phyloP scores from a whole-genome alignment of 495 filamentous ascomycete species.

The Hypoxylon fragiforme region DNA sequence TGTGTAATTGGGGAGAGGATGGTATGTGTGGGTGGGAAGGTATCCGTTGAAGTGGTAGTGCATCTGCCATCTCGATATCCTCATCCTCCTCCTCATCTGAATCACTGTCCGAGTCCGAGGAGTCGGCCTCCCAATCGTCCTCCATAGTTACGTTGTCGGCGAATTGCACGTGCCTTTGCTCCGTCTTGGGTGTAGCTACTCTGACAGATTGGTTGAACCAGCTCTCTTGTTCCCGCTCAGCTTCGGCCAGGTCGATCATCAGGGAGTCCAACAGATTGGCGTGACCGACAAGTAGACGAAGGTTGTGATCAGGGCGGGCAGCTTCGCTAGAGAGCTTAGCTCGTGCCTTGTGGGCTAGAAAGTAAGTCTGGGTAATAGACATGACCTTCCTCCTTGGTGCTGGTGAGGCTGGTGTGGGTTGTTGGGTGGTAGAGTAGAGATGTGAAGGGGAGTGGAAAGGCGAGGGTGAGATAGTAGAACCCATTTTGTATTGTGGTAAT shows the following conservation, averaged over 20 bases:
- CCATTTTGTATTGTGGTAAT: constrained; percentile 35
- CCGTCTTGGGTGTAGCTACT: constrained; percentile 63
- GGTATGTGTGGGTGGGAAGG: constrained; percentile 39
- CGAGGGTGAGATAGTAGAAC: constrained; percentile 34
- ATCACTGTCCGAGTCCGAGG: constrained; percentile 62
- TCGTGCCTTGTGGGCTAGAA: constrained; percentile 92
- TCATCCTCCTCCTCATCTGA: constrained; percentile 49
- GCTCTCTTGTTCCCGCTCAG: constrained; percentile 91
- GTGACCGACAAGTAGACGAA: constrained; percentile 90
- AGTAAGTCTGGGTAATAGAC: constrained; percentile 97
- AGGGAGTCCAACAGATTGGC: constrained; percentile 96
- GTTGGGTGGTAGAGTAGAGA: constrained; percentile 8
- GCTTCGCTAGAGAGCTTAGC: constrained; percentile 94
- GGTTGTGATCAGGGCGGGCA: constrained; percentile 86
- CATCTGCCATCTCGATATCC: constrained; percentile 56
- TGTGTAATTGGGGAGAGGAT: constrained; percentile 39
- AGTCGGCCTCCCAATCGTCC: constrained; percentile 70
- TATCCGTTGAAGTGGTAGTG: constrained; percentile 51
- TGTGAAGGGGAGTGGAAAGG: constrained; percentile 33
- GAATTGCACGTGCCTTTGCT: constrained; percentile 81
- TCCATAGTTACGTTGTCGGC: constrained; percentile 75
- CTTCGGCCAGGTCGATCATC: constrained; percentile 93
- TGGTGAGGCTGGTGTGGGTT: constrained; percentile 33
- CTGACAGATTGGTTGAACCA: constrained; percentile 97
- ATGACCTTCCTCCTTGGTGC: constrained; percentile 66